Percentiles rank a stretch among this genome's conserved stretches.
Conservation (phyloP, 78 protist genomes). For the Dictyostelium citrinum region DNA sequence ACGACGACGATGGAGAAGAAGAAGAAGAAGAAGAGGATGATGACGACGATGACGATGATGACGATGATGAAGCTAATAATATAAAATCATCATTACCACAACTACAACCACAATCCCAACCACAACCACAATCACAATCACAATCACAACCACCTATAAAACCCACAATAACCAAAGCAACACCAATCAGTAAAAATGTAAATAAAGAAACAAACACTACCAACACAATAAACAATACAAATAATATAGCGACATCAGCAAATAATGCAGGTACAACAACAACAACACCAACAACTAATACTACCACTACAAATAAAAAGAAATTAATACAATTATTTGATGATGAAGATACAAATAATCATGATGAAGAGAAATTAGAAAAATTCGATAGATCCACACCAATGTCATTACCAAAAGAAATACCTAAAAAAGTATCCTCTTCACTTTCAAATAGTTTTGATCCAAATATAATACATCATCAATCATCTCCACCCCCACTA, state of each 20-base stretch:
- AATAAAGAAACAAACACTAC: not conserved
- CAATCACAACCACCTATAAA: not conserved
- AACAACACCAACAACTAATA: not conserved
- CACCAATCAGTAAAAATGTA: not conserved
- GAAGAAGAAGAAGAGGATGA: slow-evolving; percentile 53
- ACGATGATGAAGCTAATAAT: not conserved
- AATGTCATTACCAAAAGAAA: not conserved
- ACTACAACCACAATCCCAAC: not conserved
- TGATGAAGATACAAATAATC: not conserved
- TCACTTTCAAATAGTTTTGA: not conserved
- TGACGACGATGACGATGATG: slow-evolving; percentile 34
- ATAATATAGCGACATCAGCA: slow-evolving; percentile 9
- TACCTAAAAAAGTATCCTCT: not conserved
- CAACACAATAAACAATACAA: not conserved
- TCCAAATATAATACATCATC: not conserved
- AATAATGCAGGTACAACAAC: not conserved
- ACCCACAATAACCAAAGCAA: not conserved
- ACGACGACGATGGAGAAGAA: slow-evolving; percentile 52
- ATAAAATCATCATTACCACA: not conserved
- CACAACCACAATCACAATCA: not conserved
- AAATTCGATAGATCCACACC: not conserved
- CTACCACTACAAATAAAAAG: not conserved
- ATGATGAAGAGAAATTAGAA: slow-evolving; percentile 7
- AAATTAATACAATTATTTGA: slow-evolving; percentile 30
- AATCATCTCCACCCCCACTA: slow-evolving; percentile 4